Evolutionary conservation across 169 alveolate genomes (phyloP), one percentile per base, ranked within the genome.

Genomic region (Miamiensis avidus): DNA sequence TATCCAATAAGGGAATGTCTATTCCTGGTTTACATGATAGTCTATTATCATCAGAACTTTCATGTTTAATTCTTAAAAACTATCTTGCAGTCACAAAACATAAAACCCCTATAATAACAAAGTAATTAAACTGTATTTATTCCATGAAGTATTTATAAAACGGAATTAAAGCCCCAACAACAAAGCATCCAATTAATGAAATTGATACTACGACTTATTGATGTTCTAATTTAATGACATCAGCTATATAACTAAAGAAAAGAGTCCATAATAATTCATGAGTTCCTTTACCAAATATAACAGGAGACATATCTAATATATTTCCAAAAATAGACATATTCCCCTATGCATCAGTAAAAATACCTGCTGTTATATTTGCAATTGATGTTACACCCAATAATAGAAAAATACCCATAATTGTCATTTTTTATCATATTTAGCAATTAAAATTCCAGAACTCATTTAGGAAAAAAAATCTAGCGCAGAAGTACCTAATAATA

Each of bases 61-160:
- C n/a, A n/a, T n/a, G n/a, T n/a, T n/a, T n/a, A n/a, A n/a, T n/a
- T n/a, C n/a, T n/a, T n/a, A n/a, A n/a, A n/a, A n/a, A n/a, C n/a
- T n/a, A n/a, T n/a, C n/a, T n/a, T n/a, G n/a, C n/a, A n/a, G n/a
- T n/a, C n/a, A n/a, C 81, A 27, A 75, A n/a, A 75, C 81, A 75
- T 26, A 75, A 31, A 26, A 75, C 30, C 20, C 81, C 81, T 1
- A 31, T 31, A 16, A 34, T 65, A 31, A 75, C 33, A 25, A 75
- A 75, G 27, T 34, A 65, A 75, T 65, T 75, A 31, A 75, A 75
- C 31, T 75, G 31, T 28, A 75, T 0, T 11, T 28, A 75, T 30
- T 75, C 81, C 81, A 75, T 75, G 29, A 75, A 75, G 27, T 75
- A 75, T 30, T 75, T 75, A 30, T 75, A 75, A 65, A 75, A 75